Evolutionary conservation across 2,329 filamentous ascomycete genomes (phyloP), one percentile per base, ranked within the genome.

Genomic region (Phialemoniopsis sp.): DNA sequence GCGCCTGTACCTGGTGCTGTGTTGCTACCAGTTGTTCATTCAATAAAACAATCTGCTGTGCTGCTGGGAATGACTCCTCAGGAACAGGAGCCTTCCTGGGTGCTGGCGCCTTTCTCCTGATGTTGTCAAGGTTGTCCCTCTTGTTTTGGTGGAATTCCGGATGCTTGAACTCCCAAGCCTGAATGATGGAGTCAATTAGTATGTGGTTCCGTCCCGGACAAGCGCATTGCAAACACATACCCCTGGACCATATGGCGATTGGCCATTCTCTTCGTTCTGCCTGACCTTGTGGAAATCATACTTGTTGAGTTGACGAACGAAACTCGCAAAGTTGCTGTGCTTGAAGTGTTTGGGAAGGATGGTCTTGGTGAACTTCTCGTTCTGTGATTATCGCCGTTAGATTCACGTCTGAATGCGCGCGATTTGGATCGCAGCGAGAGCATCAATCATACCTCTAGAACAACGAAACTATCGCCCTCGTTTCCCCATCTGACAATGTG

Each of bases 331-430:
- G 62, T 96, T 96, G 76, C 89, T 95, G 67, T 97, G 93, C 66
- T 98, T 98, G 73, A 98, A 98, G 56, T 97, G 89, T 60, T 97
- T 96, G 3, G 93, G 93, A 13, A 98, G 79, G 53, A 98, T 95
- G 30, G 87, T 86, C 62, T 96, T 95, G 16, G 93, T 97, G 58
- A 98, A 98, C 63, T 95, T 95, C 62, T 97, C 91, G 63, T 94
- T 95, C 91, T 96, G 60, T 18, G 43, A 10, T 26, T 10, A 26
- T 26, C 21, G 10, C 21, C 6, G 21, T 26, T 10, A 31, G 12
- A 17, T 40, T 15, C 17, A 36, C 40, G 40, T 40, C 42, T 41
- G 36, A 43, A 36, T 40, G 26, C 15, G 13, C 30, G 29, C 18
- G 32, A 21, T 14, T 49, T 59, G 45, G 45, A 26, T 29, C 17